Percentiles rank a stretch among this genome's conserved stretches.
These are phyloP conservation scores for Diplodia corticola DNA, from an alignment of 2,329 filamentous ascomycete genomes.

Conservation along the genomic window DNA sequence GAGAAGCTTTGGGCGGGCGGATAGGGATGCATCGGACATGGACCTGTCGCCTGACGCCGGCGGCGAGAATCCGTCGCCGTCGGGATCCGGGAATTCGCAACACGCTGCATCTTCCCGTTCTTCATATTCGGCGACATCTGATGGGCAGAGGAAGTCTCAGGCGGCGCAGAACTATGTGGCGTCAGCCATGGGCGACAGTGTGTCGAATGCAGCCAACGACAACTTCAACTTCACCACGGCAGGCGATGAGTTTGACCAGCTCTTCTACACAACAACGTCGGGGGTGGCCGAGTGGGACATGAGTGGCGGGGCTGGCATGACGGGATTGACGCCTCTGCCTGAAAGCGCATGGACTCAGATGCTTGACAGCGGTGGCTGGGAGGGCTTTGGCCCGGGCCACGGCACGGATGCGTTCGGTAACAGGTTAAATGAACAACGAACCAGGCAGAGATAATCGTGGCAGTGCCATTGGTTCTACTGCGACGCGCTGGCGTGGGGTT, in stretches of 20 bases:
- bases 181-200: slow-evolving; percentile 13
- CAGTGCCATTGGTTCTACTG: background rate
- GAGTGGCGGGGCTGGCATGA: slow-evolving; percentile 22
- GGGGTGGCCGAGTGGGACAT: slow-evolving; percentile 31
- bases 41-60: slow-evolving; percentile 36
- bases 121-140: slow-evolving; percentile 37
- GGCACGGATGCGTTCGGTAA: slow-evolving; percentile 17
- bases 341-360: slow-evolving; percentile 37
- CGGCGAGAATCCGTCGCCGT: slow-evolving; percentile 36
- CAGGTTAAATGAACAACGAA: slow-evolving; percentile 18
- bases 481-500: background rate
- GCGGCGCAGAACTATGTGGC: slow-evolving; percentile 26
- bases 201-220: slow-evolving; percentile 19
- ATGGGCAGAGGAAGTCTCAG: slow-evolving; percentile 26
- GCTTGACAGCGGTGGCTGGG: slow-evolving; percentile 30
- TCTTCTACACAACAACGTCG: slow-evolving; percentile 18
- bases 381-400: slow-evolving; percentile 18
- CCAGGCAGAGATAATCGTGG: slow-evolving; percentile 1
- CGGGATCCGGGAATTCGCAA: slow-evolving; percentile 33
- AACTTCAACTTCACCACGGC: slow-evolving; percentile 25
- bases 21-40: slow-evolving; percentile 35
- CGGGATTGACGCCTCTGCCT: slow-evolving; percentile 36
- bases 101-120: slow-evolving; percentile 38
- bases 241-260: slow-evolving; percentile 30
- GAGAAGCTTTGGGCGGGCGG: background rate